Percentiles rank a stretch among this genome's conserved stretches.
Evolutionary conservation across 495 filamentous ascomycete genomes (phyloP).

Genomic region (Aspergillus coremiiformis): DNA sequence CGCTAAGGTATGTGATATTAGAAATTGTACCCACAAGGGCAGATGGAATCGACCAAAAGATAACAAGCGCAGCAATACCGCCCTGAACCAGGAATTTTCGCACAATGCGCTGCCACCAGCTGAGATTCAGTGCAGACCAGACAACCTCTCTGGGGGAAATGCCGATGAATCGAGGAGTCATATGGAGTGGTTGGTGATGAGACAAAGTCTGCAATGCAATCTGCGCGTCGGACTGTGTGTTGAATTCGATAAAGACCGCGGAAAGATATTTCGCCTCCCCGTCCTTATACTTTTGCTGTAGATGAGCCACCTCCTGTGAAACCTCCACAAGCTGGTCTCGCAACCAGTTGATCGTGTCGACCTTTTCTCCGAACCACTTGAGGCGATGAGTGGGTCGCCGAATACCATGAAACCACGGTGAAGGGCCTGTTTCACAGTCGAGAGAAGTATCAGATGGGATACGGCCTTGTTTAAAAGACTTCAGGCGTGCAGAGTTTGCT

Average conservation of each 20-base stretch:
- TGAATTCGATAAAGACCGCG: constrained; percentile 82
- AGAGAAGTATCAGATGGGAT: constrained; percentile 18
- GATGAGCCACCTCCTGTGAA: constrained; percentile 57
- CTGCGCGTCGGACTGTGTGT: constrained; percentile 70
- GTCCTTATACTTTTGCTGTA: constrained; percentile 50
- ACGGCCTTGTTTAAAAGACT: constrained; percentile 30
- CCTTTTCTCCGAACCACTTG: constrained; percentile 54
- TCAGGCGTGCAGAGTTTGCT: constrained; percentile 48
- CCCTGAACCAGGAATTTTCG: constrained; percentile 58
- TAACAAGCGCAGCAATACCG: constrained; percentile 66
- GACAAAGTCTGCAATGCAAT: constrained; percentile 71
- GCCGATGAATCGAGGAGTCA: constrained; percentile 76
- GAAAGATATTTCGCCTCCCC: constrained; percentile 45
- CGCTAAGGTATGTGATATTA: constrained; percentile 62
- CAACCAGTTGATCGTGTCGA: constrained; percentile 85
- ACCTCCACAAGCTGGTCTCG: constrained; percentile 61
- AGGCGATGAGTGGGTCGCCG: constrained; percentile 47
- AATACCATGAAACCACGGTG: constrained; percentile 41
- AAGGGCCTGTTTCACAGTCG: constrained; percentile 41
- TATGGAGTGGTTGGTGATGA: constrained; percentile 78
- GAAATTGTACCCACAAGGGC: constrained; percentile 74
- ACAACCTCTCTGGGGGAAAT: constrained; percentile 71
- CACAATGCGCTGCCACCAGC: constrained; percentile 74
- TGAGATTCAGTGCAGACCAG: constrained; percentile 72
- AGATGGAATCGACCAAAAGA: constrained; percentile 90